Evolutionary conservation across 2,329 filamentous ascomycete species (phyloP), one percentile per base, ranked within the genome.

Genomic region (Xylariaceae sp.): DNA sequence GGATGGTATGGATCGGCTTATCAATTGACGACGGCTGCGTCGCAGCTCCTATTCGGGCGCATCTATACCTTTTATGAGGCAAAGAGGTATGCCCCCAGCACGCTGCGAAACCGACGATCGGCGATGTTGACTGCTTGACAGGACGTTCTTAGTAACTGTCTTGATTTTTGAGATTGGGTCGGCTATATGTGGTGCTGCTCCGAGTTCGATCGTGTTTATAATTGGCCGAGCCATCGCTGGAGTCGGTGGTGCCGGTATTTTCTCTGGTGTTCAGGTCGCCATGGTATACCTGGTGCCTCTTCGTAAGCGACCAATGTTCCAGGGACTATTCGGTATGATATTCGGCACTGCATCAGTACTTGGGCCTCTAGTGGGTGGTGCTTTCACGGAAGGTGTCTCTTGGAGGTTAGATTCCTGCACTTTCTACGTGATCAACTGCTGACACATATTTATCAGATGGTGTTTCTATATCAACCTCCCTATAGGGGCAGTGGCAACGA

Each of bases 1-100:
- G 78, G 78, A 38, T 83, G 79, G 79, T 83, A 83, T 56, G 78
- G 74, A 4, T 77, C 75, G 29, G 71, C 76, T 1, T 80, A 81
- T 55, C 74, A 81, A 67, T 64, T 83, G 48, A 79, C 78, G 11
- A 76, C 75, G 2, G 71, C 74, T 6, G 73, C 74, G n/a, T 72
- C 68, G 15, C 72, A 77, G 51, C 64, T 76, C 3, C 53, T 77
- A 8, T 78, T 74, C 52, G 75, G 76, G 6, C 66, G 73, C 30
- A 65, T 79, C 30, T 79, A 76, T 56, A 71, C 68, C 47, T 74
- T 74, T 48, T 79, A 76, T 49, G 65, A 71, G 42, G 62, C 73
- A 47, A 72, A 74, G 43, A 67, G 62, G 63, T 73, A 49, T 48
- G 65, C 52, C 29, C 3, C 57, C 9, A 9, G 12, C 9, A 26